Evolutionary conservation across 805 yeast genomes (phyloP).

Genomic region (Saccharomycopsis synnaedendra): DNA sequence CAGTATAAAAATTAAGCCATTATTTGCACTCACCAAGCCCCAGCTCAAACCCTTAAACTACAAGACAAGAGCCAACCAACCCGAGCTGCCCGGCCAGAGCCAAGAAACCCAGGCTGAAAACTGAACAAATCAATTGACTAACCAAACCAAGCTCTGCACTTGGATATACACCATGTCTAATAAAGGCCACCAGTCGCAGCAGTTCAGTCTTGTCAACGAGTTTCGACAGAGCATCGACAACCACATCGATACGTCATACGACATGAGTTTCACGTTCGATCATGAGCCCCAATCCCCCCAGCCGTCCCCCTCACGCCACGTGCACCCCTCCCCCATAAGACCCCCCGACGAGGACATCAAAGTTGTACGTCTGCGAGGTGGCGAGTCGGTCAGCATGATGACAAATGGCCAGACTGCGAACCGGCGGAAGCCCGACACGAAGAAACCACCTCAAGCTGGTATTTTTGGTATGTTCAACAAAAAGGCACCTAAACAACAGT

Average conservation of each 20-base stretch:
- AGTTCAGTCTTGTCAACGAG: conserved; percentile 14
- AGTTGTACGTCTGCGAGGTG: conserved; percentile 6
- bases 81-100: too few species aligned
- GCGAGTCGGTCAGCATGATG: conserved; percentile 2
- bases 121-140: too few species aligned
- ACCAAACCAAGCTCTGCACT: too few species aligned
- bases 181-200: conserved; percentile 13
- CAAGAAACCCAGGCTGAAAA: too few species aligned
- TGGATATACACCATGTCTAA: neutral
- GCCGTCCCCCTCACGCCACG: neutral
- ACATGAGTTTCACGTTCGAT: conserved; percentile 14
- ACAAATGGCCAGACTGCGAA: conserved; percentile 1
- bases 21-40: too few species aligned
- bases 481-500: conserved; percentile 3
- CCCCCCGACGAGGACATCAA: conserved; percentile 1
- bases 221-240: conserved; percentile 14
- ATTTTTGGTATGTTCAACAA: conserved; percentile 14
- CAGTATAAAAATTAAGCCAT: too few species aligned
- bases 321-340: neutral
- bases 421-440: neutral
- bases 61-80: too few species aligned
- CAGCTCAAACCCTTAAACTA: too few species aligned
- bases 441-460: conserved; percentile 3
- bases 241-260: conserved; percentile 16
- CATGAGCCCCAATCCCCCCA: conserved; percentile 2